Percentiles rank a stretch among this genome's conserved stretches.
Conservation (phyloP, 2,329 filamentous ascomycete species). For the Paecilomyces sp. region DNA sequence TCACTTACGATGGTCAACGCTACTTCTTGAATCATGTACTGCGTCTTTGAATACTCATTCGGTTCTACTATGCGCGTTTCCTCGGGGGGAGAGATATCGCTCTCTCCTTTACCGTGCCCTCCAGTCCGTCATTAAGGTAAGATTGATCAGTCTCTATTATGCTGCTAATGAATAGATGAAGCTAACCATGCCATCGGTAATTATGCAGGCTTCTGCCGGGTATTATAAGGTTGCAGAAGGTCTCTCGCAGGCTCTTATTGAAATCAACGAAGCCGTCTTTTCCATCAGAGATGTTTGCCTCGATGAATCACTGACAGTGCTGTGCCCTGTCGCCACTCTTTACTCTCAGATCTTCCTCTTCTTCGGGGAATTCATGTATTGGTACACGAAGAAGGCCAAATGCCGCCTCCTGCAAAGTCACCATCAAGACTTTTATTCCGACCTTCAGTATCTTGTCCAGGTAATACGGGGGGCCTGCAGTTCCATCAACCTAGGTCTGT, state of each 20-base stretch:
- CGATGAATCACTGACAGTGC: conserved; percentile 7
- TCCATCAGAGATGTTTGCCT: conserved; percentile 8
- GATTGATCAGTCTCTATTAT: background rate
- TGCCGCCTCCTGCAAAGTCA: conserved; percentile 29
- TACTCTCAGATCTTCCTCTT: conserved; percentile 30
- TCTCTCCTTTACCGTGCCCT: conserved; percentile 29
- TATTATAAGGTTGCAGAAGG: conserved; percentile 29
- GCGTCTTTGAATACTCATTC: conserved; percentile 22
- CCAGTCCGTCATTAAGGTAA: conserved; percentile 30
- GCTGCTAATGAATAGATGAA: background rate
- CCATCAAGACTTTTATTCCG: conserved; percentile 25
- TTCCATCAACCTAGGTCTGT: conserved; percentile 9
- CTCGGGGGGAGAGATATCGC: conserved; percentile 18
- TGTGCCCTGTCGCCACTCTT: conserved; percentile 18
- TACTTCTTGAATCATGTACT: conserved; percentile 20
- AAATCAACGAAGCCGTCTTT: conserved; percentile 24
- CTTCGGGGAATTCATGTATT: conserved; percentile 30
- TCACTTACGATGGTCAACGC: conserved; percentile 17
- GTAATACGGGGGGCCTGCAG: conserved; percentile 20
- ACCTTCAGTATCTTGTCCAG: conserved; percentile 25
- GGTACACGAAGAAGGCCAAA: conserved; percentile 25
- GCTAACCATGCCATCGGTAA: background rate
- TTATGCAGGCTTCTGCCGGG: conserved; percentile 23
- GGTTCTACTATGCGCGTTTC: conserved; percentile 17
- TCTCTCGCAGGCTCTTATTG: conserved; percentile 22